A percentile compares a stretch with the other conserved stretches of the same genome.
Conservation (phyloP, 345 rosid genomes). For the Pelargonium nanum region DNA sequence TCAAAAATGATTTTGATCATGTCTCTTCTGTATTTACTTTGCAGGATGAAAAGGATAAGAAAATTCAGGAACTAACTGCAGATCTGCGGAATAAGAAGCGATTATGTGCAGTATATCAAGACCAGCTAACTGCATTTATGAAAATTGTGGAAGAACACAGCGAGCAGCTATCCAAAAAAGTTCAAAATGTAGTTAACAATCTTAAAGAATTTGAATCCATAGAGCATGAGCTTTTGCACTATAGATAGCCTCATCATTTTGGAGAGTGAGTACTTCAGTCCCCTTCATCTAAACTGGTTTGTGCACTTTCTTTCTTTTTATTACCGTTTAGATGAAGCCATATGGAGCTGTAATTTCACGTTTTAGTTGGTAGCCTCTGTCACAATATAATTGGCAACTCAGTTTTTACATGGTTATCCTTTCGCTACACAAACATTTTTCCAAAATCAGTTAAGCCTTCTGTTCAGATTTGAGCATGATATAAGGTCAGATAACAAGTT, state of each 20-base stretch:
- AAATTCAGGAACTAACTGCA: constrained; percentile 20
- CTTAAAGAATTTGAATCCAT: constrained; percentile 20
- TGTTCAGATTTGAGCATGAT: too few relatives aligned
- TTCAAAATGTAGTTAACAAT: constrained; percentile 21
- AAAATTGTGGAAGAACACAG: constrained; percentile 23
- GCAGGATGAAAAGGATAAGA: constrained; percentile 26
- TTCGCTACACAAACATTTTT: too few relatives aligned
- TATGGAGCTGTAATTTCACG: too few relatives aligned
- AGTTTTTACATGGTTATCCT: too few relatives aligned
- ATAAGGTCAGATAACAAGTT: too few relatives aligned
- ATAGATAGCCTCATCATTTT: not conserved
- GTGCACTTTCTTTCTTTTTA: not conserved
- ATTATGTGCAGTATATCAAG: constrained; percentile 19
- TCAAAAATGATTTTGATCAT: not conserved
- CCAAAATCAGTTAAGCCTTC: too few relatives aligned
- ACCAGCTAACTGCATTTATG: constrained; percentile 20
- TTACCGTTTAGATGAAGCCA: not conserved
- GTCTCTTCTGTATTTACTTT: not conserved
- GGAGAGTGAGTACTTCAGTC: not conserved
- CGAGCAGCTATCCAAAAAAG: constrained; percentile 16
- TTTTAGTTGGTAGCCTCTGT: too few relatives aligned
- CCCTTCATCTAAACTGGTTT: not conserved
- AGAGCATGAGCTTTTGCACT: constrained; percentile 12
- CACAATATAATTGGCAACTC: too few relatives aligned
- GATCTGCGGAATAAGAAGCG: constrained; percentile 21